Evolutionary conservation across 1,139 yeast genomes (phyloP), one percentile per base, ranked within the genome.

Genomic region (Debaryomyces psychrophilus): DNA sequence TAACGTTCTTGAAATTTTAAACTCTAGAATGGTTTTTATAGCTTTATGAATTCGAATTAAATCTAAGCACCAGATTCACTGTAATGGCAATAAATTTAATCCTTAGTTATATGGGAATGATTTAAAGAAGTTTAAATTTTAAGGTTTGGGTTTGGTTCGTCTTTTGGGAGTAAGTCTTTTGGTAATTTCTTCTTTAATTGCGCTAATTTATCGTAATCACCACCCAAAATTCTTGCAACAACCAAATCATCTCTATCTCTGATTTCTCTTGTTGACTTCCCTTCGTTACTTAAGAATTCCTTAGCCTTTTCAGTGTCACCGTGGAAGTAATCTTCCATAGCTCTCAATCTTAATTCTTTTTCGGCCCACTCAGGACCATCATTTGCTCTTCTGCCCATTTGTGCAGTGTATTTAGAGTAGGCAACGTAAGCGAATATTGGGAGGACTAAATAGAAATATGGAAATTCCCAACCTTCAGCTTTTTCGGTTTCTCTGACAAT

Each of bases 381-480:
- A 38, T 60, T 53, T 46, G 68, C 76, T 59, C 78, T 68, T 56
- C 67, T 66, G 56, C 65, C 68, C 68, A 68, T 66, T 57, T 74
- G 78, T 37, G 77, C 64, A 43, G 77, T 73, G 62, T 74, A 74
- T 62, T 75, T 75, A 51, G 76, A 63, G 59, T 75, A 75, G 43
- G 70, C 67, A 38, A 74, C 65, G 52, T 71, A 75, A 41, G 66
- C 62, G 53, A 74, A 73, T 37, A 73, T 65, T 23, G 87, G 89
- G 47, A 95, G 92, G 36, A 87, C 83, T 61, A 86, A 81, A 55
- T 84, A 79, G 64, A 79, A 85, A 69, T 85, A 87, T 50, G 89
- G 77, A 54, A 76, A 74, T 63, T 89, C 96, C 96, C 96, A 88
- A 42, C 95, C 95, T 71, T 88, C 96, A 35, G 79, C 79, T 64